These are phyloP conservation scores for Talaromyces stipitatus DNA, from an alignment of 495 filamentous ascomycete genomes.

Conservation along the genomic window DNA sequence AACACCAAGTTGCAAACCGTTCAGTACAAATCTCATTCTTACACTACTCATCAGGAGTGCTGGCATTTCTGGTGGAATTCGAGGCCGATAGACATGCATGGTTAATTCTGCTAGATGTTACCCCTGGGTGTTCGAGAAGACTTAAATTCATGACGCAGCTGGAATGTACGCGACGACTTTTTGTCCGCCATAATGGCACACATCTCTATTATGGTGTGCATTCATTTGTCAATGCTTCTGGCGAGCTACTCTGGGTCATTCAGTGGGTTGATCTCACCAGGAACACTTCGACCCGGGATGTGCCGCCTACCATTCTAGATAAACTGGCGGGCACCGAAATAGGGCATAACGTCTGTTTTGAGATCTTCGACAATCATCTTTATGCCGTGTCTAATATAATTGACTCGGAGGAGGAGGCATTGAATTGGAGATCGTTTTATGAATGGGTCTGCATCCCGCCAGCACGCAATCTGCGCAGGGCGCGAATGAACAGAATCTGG, in stretches of 20 bases:
- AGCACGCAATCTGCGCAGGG: slow-evolving; percentile 18
- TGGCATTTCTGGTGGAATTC: slow-evolving; percentile 45
- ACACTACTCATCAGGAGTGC: slow-evolving; percentile 52
- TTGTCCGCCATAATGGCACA: slow-evolving; percentile 58
- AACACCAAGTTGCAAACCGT: slow-evolving; percentile 17
- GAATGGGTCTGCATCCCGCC: slow-evolving; percentile 56
- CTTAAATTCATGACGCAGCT: slow-evolving; percentile 35
- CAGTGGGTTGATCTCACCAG: slow-evolving; percentile 42
- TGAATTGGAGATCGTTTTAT: slow-evolving; percentile 66
- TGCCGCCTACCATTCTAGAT: slow-evolving; percentile 35
- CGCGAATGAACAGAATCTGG: slow-evolving; percentile 44
- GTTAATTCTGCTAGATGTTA: slow-evolving; percentile 54
- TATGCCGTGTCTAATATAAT: slow-evolving; percentile 66
- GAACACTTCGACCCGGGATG: slow-evolving; percentile 19
- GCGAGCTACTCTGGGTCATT: slow-evolving; percentile 55
- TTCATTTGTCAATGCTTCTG: slow-evolving; percentile 40
- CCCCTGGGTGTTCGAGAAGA: slow-evolving; percentile 6
- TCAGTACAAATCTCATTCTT: slow-evolving; percentile 49
- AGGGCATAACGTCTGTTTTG: slow-evolving; percentile 62
- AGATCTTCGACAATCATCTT: slow-evolving; percentile 59
- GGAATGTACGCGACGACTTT: slow-evolving; percentile 45
- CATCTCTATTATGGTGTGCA: slow-evolving; percentile 65
- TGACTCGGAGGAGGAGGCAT: slow-evolving; percentile 54
- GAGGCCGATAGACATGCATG: slow-evolving; percentile 30
- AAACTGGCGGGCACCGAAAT: slow-evolving; percentile 57